Evolutionary conservation across 345 rosid genomes (phyloP).

Genomic region (Syzygium aromaticum): DNA sequence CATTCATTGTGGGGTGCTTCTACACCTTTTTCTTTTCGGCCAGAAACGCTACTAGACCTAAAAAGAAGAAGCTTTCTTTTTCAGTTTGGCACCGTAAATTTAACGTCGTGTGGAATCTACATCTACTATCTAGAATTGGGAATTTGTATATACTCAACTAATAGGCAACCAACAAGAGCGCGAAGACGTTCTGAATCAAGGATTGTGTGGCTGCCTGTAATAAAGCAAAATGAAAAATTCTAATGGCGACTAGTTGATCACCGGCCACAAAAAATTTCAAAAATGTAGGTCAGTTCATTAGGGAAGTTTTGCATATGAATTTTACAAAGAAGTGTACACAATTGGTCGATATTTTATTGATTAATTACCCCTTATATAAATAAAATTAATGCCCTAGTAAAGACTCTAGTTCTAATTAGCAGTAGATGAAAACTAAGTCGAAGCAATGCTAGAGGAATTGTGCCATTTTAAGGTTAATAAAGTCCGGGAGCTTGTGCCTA

Average conservation of each 20-base stretch:
- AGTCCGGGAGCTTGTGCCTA: not conserved
- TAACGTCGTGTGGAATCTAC: not conserved
- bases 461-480: not conserved
- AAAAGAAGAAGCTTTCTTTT: not conserved
- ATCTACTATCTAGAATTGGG: not conserved
- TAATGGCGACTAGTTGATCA: not conserved
- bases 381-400: not conserved
- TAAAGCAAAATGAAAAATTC: not conserved
- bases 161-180: not conserved
- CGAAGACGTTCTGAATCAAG: not conserved
- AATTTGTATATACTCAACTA: not conserved
- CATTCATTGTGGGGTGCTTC: not conserved
- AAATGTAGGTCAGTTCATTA: not conserved
- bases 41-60: not conserved
- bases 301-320: not conserved
- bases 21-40: not conserved
- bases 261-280: not conserved
- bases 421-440: too few relatives aligned
- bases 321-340: not conserved
- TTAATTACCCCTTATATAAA: not conserved
- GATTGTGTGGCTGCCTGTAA: not conserved
- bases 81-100: not conserved
- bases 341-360: not conserved
- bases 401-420: not conserved
- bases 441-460: not conserved